Evolutionary conservation across 1,284 basidiomycete genomes (phyloP).

Genomic region (Laetiporus sulphureus): DNA sequence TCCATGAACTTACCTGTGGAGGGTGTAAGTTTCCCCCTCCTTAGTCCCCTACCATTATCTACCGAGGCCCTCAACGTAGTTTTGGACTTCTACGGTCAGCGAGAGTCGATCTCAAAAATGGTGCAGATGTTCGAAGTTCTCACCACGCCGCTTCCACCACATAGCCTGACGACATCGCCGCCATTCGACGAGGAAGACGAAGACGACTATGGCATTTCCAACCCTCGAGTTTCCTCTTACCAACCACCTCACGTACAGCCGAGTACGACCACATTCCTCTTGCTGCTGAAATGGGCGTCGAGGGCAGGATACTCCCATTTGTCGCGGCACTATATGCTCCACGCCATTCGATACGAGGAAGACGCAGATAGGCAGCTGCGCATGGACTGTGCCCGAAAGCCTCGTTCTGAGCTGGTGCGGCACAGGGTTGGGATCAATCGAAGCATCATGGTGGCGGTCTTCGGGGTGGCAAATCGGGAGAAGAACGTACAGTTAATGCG

Average conservation of each 20-base stretch:
- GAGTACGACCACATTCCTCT: constrained; percentile 64
- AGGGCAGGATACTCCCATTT: constrained; percentile 40
- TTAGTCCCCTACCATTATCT: constrained; percentile 44
- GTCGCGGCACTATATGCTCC: constrained; percentile 63
- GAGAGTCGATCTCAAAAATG: constrained; percentile 54
- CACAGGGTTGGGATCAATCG: constrained; percentile 43
- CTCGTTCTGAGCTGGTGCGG: constrained; percentile 30
- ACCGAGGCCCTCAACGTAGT: constrained; percentile 63
- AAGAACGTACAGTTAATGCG: constrained; percentile 50
- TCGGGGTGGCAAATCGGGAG: constrained; percentile 48
- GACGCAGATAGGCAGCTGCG: constrained; percentile 22
- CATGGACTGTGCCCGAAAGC: constrained; percentile 11
- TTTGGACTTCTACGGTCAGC: constrained; percentile 58
- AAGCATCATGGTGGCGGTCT: constrained; percentile 46
- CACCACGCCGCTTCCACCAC: constrained; percentile 54
- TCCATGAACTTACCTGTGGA: not conserved
- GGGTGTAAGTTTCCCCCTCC: constrained; percentile 15
- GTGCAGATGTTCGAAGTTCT: constrained; percentile 71
- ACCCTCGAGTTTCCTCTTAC: constrained; percentile 25
- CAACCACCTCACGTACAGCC: constrained; percentile 45
- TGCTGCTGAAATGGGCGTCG: constrained; percentile 52
- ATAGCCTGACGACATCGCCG: constrained; percentile 26
- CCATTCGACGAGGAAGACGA: constrained; percentile 65
- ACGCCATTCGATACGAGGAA: constrained; percentile 47
- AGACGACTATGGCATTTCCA: constrained; percentile 41